A percentile compares a stretch with the other conserved stretches of the same genome.
Evolutionary conservation across 1,284 basidiomycete genomes (phyloP).

Genomic region (Apiotrichum mycotoxinovorans): DNA sequence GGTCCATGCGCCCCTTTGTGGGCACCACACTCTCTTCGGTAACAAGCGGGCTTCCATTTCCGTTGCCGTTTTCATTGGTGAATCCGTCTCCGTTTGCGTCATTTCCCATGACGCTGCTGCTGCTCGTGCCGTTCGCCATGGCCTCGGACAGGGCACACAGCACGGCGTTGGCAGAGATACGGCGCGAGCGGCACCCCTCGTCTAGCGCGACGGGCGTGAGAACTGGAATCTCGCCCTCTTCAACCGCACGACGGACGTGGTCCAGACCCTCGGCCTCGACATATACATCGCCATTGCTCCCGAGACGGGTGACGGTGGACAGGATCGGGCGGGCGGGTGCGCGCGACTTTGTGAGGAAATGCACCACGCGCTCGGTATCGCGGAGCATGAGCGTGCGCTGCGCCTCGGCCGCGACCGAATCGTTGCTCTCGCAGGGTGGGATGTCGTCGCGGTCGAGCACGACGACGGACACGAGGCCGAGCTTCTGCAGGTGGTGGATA

Average conservation of each 20-base stretch:
- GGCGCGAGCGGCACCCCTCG: constrained; percentile 78
- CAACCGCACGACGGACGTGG: constrained; percentile 79
- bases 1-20: constrained; percentile 52
- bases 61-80: not conserved
- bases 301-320: constrained; percentile 73
- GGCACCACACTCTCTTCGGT: too few species aligned
- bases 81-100: not conserved
- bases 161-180: constrained; percentile 85
- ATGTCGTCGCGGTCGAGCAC: constrained; percentile 87
- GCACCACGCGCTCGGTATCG: constrained; percentile 78
- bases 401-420: constrained; percentile 32
- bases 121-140: constrained; percentile 57
- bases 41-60: not conserved
- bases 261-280: constrained; percentile 67
- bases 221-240: constrained; percentile 91
- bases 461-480: constrained; percentile 91
- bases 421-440: constrained; percentile 58
- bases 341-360: constrained; percentile 76
- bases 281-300: constrained; percentile 36
- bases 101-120: not conserved
- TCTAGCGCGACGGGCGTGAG: constrained; percentile 92
- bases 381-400: constrained; percentile 70
- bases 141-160: constrained; percentile 82
- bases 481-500: constrained; percentile 89
- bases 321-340: constrained; percentile 82